These are phyloP conservation scores for Podaxis sp. DNA, from an alignment of 768 basidiomycete species.

Conservation along the genomic window DNA sequence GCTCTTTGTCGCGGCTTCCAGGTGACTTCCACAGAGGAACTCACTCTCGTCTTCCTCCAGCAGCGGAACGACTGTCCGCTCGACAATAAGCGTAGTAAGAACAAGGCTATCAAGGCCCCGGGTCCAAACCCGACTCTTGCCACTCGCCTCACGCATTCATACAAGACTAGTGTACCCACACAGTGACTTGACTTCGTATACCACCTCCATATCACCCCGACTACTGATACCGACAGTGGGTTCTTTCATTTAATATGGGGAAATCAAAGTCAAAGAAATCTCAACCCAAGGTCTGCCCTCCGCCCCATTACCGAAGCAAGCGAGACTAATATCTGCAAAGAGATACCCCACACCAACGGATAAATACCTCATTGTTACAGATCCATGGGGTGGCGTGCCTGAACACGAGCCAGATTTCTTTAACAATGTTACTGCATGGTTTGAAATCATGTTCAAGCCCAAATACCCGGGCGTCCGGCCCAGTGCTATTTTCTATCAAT, in stretches of 20 bases:
- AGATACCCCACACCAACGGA: constrained; percentile 11
- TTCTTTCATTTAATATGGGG: not conserved
- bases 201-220: not conserved
- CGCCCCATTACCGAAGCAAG: not conserved
- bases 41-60: not conserved
- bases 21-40: not conserved
- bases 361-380: constrained; percentile 24
- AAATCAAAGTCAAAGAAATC: constrained; percentile 14
- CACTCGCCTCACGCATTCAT: not conserved
- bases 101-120: not conserved
- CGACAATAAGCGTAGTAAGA: not conserved
- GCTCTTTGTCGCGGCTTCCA: not conserved
- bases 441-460: constrained; percentile 32
- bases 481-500: constrained; percentile 28
- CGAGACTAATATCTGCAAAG: not conserved
- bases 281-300: constrained; percentile 8
- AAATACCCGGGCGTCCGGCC: constrained; percentile 25
- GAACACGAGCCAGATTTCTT: constrained; percentile 20
- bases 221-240: not conserved
- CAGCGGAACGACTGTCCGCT: not conserved
- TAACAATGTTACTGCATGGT: constrained; percentile 32
- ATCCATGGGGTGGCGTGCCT: constrained; percentile 26
- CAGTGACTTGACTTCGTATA: not conserved
- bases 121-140: not conserved
- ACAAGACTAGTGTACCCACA: not conserved